Conservation (phyloP, 2,329 filamentous ascomycete species). For the Colletotrichum scovillei region DNA sequence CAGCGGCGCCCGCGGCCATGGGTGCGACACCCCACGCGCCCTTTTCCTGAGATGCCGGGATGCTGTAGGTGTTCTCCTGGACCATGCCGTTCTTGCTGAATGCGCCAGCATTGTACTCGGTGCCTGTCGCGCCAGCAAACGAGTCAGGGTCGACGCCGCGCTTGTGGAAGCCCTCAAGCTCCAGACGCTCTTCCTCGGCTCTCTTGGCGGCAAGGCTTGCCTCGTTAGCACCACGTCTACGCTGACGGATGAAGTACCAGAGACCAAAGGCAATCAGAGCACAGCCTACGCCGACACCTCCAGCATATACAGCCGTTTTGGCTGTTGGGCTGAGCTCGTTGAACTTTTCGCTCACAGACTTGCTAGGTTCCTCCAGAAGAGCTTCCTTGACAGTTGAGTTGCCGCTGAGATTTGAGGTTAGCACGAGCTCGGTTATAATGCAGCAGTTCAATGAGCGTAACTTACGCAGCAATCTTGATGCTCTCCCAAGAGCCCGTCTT, state of each 20-base stretch:
- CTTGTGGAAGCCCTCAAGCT: slow-evolving; percentile 62
- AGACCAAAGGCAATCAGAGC: slow-evolving; percentile 53
- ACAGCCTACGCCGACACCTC: slow-evolving; percentile 56
- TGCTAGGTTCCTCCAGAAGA: slow-evolving; percentile 53
- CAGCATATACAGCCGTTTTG: slow-evolving; percentile 66
- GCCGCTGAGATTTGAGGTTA: slow-evolving; percentile 52
- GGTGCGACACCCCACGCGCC: slow-evolving; percentile 36
- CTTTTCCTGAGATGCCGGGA: slow-evolving; percentile 46
- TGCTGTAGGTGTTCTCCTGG: slow-evolving; percentile 45
- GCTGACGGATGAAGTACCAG: slow-evolving; percentile 67
- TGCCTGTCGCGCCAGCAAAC: slow-evolving; percentile 48
- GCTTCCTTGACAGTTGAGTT: slow-evolving; percentile 66
- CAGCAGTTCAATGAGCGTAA: background rate
- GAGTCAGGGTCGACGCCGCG: slow-evolving; percentile 61
- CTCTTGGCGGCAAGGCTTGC: slow-evolving; percentile 57
- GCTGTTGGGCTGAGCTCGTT: slow-evolving; percentile 58
- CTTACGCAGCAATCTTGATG: slow-evolving; percentile 61
- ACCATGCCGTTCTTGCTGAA: slow-evolving; percentile 42
- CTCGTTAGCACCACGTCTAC: slow-evolving; percentile 63
- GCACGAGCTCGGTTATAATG: background rate
- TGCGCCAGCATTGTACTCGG: slow-evolving; percentile 51
- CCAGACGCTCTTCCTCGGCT: slow-evolving; percentile 59
- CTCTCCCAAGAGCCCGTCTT: slow-evolving; percentile 70
- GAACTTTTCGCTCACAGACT: slow-evolving; percentile 65
- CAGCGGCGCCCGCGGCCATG: slow-evolving; percentile 37